phyloP scores from a whole-genome alignment of 176 grass and related monocot species.

The Eragrostis curvula region DNA sequence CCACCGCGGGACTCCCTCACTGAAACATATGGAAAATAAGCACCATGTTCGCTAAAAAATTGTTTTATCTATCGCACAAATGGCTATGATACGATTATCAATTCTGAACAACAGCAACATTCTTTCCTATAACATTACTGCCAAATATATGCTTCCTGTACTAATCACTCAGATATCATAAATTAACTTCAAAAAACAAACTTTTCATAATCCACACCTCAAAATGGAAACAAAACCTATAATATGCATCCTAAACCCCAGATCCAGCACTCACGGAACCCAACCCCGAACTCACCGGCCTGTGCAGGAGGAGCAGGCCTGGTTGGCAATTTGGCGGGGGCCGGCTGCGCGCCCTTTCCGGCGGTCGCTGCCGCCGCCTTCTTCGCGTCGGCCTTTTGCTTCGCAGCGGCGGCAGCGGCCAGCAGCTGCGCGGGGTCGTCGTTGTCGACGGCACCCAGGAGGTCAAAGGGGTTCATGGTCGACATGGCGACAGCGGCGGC shows the following conservation, averaged over 20 bases:
- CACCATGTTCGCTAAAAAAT: background rate
- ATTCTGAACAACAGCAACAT: background rate
- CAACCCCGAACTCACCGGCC: conserved; percentile 58
- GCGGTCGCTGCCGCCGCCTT: conserved; percentile 42
- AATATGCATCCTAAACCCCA: conserved; percentile 32
- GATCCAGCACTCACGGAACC: conserved; percentile 29
- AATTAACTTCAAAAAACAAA: background rate
- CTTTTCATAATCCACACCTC: background rate
- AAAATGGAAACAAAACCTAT: background rate
- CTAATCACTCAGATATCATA: background rate
- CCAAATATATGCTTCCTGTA: background rate
- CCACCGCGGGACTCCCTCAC: conserved; percentile 52
- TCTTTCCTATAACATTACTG: background rate
- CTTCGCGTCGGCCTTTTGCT: conserved; percentile 66
- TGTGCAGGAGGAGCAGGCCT: conserved; percentile 75
- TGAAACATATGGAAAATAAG: conserved; percentile 33
- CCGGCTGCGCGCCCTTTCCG: conserved; percentile 46
- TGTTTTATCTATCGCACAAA: background rate
- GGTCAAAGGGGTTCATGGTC: conserved; percentile 73
- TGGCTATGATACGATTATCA: background rate
- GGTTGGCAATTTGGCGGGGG: conserved; percentile 60
- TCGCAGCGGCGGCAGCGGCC: conserved; percentile 48
- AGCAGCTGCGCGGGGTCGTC: conserved; percentile 79
- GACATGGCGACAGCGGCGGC: conserved; percentile 52
- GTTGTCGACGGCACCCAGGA: conserved; percentile 78